A percentile compares a stretch with the other conserved stretches of the same genome.
Conservation (phyloP, 441 rosid species). For the Gossypium aridum region DNA sequence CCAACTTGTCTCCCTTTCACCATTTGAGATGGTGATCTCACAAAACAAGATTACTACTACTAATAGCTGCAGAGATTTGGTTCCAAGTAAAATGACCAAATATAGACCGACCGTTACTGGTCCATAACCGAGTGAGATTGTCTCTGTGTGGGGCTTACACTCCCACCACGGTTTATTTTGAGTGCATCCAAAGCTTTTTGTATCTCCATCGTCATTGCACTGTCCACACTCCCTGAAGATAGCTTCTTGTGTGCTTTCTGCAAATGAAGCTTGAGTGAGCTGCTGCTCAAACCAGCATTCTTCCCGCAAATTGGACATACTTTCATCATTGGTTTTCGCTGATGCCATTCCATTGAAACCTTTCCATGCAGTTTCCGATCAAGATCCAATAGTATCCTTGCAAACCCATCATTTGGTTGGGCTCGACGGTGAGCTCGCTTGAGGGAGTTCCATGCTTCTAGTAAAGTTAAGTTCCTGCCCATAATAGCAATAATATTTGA, state of each 20-base stretch:
- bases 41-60: neutral
- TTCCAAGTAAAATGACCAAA: neutral
- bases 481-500: neutral
- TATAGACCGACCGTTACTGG: slow-evolving; percentile 7
- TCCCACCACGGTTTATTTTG: slow-evolving; percentile 58
- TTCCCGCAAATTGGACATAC: slow-evolving; percentile 94
- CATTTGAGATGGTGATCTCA: neutral
- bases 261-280: slow-evolving; percentile 86
- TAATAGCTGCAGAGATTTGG: neutral
- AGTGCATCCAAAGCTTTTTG: slow-evolving; percentile 85
- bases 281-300: slow-evolving; percentile 90
- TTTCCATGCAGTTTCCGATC: slow-evolving; percentile 71
- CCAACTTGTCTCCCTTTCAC: neutral
- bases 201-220: slow-evolving; percentile 97
- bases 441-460: slow-evolving; percentile 74
- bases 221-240: slow-evolving; percentile 93
- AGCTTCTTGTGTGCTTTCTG: slow-evolving; percentile 83
- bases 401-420: slow-evolving; percentile 96
- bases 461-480: slow-evolving; percentile 63
- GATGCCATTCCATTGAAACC: slow-evolving; percentile 96
- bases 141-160: slow-evolving; percentile 54
- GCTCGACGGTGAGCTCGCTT: slow-evolving; percentile 87
- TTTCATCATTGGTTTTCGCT: slow-evolving; percentile 74
- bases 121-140: slow-evolving; percentile 39
- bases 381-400: slow-evolving; percentile 52